Evolutionary conservation across 2,329 filamentous ascomycete species (phyloP).

Genomic region (Metarhizium brunneum): DNA sequence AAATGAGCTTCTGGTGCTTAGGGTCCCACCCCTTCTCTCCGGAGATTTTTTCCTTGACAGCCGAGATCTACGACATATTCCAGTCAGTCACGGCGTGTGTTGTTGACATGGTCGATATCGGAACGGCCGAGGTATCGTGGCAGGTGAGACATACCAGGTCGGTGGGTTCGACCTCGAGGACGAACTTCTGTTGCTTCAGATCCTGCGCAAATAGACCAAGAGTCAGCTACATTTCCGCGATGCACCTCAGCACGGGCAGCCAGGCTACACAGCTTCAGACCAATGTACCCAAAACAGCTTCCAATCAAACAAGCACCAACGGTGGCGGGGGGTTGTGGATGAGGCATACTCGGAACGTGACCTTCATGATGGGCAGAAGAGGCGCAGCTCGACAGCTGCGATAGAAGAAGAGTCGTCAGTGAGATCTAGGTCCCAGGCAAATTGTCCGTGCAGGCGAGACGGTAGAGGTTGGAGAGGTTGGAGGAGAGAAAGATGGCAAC

Average conservation of each 20-base stretch:
- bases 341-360: conserved; percentile 53
- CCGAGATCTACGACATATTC: conserved; percentile 54
- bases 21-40: conserved; percentile 92
- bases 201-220: conserved; percentile 47
- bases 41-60: conserved; percentile 87
- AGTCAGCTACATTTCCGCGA: not conserved
- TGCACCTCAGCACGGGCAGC: not conserved
- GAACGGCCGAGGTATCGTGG: conserved; percentile 12
- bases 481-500: not conserved
- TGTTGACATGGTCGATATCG: conserved; percentile 6
- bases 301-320: not conserved
- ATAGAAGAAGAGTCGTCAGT: conserved; percentile 2
- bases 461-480: not conserved
- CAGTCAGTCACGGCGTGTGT: conserved; percentile 9
- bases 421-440: not conserved
- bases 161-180: conserved; percentile 85
- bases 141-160: conserved; percentile 64
- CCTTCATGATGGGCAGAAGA: conserved; percentile 49
- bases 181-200: conserved; percentile 97
- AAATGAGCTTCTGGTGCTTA: conserved; percentile 89
- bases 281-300: not conserved
- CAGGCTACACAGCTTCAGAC: not conserved
- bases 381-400: conserved; percentile 18
- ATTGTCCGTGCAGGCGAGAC: not conserved
- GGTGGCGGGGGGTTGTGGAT: conserved; percentile 8